Conservation (phyloP, 2,329 filamentous ascomycete genomes). For the Aureobasidium subglaciale region DNA sequence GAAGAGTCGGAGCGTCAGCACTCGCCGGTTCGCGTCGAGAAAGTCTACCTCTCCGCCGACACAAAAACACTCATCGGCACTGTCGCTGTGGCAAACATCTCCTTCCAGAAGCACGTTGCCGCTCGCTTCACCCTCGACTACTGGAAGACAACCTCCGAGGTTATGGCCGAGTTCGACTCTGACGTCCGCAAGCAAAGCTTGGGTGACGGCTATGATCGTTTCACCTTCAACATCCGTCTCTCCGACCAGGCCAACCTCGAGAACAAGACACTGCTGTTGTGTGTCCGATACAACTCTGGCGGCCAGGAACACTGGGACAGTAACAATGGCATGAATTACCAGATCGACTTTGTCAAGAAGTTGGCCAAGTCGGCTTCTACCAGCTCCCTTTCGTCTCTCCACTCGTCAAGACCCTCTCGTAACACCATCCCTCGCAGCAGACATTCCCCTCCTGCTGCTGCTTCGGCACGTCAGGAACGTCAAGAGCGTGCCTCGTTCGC, state of each 20-base stretch:
- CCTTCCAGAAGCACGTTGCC: constrained; percentile 83
- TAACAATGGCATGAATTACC: constrained; percentile 80
- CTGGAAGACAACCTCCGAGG: constrained; percentile 97
- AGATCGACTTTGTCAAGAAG: constrained; percentile 87
- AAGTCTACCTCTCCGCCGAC: constrained; percentile 78
- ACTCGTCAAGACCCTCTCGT: constrained; percentile 26
- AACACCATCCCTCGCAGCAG: constrained; percentile 44
- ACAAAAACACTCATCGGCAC: constrained; percentile 80
- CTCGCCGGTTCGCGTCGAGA: constrained; percentile 71
- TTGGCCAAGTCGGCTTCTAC: constrained; percentile 42
- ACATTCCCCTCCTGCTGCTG: constrained; percentile 42
- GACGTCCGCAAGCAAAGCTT: constrained; percentile 63
- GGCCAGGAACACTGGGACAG: constrained; percentile 94
- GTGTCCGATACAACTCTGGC: constrained; percentile 77
- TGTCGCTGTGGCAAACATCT: constrained; percentile 77
- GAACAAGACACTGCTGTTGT: constrained; percentile 86
- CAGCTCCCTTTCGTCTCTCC: constrained; percentile 32
- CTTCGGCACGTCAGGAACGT: constrained; percentile 1
- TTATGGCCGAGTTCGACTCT: constrained; percentile 77
- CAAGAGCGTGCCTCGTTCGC: constrained; percentile 41
- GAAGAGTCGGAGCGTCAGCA: constrained; percentile 55
- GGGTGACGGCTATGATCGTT: constrained; percentile 67
- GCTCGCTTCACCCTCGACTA: constrained; percentile 94
- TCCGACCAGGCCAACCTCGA: constrained; percentile 87
- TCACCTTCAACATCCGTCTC: constrained; percentile 89